A percentile compares a stretch with the other conserved stretches of the same genome.
phyloP scores from a whole-genome alignment of 805 yeast species.

The Hanseniaspora guilliermondii region DNA sequence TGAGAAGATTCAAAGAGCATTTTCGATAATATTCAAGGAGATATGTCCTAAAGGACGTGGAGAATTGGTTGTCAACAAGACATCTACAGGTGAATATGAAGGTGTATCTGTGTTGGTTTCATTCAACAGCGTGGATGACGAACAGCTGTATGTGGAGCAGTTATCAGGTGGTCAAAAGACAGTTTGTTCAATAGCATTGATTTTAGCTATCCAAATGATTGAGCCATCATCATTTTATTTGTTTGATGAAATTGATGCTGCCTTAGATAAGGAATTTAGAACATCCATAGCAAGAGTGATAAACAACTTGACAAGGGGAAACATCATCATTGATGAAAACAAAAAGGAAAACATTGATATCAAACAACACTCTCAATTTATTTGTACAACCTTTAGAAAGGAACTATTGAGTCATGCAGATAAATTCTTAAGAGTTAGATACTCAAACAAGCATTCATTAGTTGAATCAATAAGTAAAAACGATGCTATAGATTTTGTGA shows the following conservation, averaged over 20 bases:
- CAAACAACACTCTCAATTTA: conserved; percentile 58
- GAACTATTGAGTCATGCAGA: conserved; percentile 84
- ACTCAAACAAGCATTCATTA: conserved; percentile 66
- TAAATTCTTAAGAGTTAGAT: conserved; percentile 77
- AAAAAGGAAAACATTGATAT: not conserved
- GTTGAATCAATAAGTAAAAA: conserved; percentile 57
- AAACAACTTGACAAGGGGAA: conserved; percentile 40
- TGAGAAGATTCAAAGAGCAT: conserved; percentile 59
- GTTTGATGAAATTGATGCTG: conserved; percentile 95
- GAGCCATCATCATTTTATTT: conserved; percentile 96
- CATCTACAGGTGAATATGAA: conserved; percentile 33
- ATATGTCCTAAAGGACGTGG: conserved; percentile 81
- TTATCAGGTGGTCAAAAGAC: conserved; percentile 95
- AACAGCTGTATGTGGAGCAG: conserved; percentile 79
- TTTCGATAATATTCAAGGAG: conserved; percentile 60
- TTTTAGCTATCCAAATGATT: conserved; percentile 83
- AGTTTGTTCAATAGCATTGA: conserved; percentile 87
- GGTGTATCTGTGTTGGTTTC: conserved; percentile 85
- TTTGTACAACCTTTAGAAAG: conserved; percentile 90
- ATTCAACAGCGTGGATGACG: conserved; percentile 73
- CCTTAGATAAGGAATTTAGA: conserved; percentile 83
- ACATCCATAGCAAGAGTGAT: conserved; percentile 73
- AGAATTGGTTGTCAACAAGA: conserved; percentile 49
- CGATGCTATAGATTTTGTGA: conserved; percentile 75
- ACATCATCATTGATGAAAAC: not conserved